These are phyloP conservation scores for Luvunga scandens DNA, from an alignment of 345 rosid species.

Conservation along the genomic window DNA sequence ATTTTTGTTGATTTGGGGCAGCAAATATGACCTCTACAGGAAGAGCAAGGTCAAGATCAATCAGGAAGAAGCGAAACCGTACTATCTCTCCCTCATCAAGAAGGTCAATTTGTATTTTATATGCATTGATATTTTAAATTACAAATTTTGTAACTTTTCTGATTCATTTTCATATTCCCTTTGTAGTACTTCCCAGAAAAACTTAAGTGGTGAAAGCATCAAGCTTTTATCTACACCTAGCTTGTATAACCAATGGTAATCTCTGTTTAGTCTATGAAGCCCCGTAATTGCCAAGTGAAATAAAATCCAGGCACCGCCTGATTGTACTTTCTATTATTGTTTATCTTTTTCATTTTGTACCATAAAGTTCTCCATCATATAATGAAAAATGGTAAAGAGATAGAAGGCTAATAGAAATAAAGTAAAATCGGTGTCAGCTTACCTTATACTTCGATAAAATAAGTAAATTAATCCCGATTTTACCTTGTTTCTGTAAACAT, in stretches of 20 bases:
- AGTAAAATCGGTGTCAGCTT: no score
- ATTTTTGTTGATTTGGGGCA: conserved; percentile 14
- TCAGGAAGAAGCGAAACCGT: conserved; percentile 52
- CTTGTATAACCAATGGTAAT: neutral
- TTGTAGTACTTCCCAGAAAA: conserved; percentile 32
- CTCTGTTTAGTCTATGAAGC: neutral
- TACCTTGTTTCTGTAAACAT: no score
- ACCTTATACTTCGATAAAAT: no score
- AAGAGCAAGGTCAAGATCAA: conserved; percentile 47
- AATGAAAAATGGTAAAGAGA: no score
- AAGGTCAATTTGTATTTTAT: conserved; percentile 28
- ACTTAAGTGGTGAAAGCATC: conserved; percentile 30
- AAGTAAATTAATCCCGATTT: no score
- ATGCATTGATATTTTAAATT: neutral
- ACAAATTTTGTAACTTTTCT: neutral
- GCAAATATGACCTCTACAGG: conserved; percentile 71
- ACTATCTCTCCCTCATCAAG: conserved; percentile 55
- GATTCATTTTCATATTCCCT: neutral
- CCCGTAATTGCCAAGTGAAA: neutral
- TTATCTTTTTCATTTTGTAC: no score
- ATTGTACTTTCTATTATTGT: no score
- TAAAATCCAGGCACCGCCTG: neutral
- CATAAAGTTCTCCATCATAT: no score
- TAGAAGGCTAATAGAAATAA: no score
- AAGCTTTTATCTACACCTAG: no score